phyloP scores from a whole-genome alignment of 129 eudicot species.

The Flaveria sonorensis region DNA sequence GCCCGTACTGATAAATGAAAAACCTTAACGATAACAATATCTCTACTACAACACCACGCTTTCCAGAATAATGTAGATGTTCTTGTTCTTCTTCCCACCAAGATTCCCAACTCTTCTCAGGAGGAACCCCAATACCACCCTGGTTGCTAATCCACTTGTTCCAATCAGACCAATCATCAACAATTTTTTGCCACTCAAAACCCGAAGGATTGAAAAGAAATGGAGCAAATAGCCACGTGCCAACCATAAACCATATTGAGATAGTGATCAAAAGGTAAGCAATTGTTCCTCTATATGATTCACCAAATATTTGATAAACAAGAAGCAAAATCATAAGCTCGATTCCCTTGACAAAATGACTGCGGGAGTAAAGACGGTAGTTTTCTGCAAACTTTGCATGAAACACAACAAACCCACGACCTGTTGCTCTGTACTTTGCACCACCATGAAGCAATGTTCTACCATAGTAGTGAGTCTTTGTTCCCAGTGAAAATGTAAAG shows the following conservation, averaged over 20 bases:
- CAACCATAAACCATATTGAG: constrained; percentile 93
- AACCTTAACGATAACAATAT: constrained; percentile 72
- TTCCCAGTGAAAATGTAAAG: constrained; percentile 86
- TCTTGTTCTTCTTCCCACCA: constrained; percentile 99
- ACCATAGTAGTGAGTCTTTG: constrained; percentile 86
- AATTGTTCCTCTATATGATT: constrained; percentile 54
- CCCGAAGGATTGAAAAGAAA: constrained; percentile 94
- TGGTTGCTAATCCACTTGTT: constrained; percentile 85
- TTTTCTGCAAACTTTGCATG: constrained; percentile 95
- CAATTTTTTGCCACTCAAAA: constrained; percentile 97
- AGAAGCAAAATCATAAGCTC: constrained; percentile 79
- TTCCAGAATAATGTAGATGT: constrained; percentile 74
- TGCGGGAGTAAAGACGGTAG: constrained; percentile 79
- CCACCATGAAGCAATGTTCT: constrained; percentile 92
- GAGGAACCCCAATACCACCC: constrained; percentile 92
- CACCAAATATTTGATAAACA: constrained; percentile 71
- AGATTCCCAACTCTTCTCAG: constrained; percentile 97
- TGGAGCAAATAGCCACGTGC: constrained; percentile 94
- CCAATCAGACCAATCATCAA: constrained; percentile 98
- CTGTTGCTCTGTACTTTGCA: constrained; percentile 76
- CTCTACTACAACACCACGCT: constrained; percentile 71
- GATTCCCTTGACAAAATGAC: constrained; percentile 88
- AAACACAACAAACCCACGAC: constrained; percentile 90
- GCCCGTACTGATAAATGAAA: constrained; percentile 90
- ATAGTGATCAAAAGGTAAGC: constrained; percentile 73